Conservation (phyloP, 176 grass and related monocot genomes). For the Paspalum notatum region DNA sequence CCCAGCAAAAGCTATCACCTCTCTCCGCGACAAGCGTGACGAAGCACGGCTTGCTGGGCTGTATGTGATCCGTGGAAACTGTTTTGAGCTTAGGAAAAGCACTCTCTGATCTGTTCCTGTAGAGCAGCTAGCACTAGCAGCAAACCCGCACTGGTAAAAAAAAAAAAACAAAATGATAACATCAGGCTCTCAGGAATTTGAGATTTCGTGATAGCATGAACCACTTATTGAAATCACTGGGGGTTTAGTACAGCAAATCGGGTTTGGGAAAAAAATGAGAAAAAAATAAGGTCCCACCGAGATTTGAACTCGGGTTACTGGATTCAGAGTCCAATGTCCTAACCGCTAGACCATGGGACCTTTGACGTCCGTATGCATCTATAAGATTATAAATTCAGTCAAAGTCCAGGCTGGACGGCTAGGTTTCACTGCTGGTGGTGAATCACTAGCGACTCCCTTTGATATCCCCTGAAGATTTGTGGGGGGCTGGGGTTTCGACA, state of each 20-base stretch:
- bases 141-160: slow-evolving; percentile 51
- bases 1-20: slow-evolving; percentile 54
- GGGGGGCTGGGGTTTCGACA: not conserved
- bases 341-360: slow-evolving; percentile 85
- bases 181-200: not conserved
- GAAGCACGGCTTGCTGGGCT: slow-evolving; percentile 33
- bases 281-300: slow-evolving; percentile 57
- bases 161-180: not conserved
- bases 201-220: not conserved
- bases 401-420: not conserved
- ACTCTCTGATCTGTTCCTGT: slow-evolving; percentile 42
- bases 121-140: slow-evolving; percentile 49
- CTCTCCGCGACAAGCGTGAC: slow-evolving; percentile 46
- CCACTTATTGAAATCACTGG: not conserved
- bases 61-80: slow-evolving; percentile 44
- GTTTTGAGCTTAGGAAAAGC: slow-evolving; percentile 45
- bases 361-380: accelerated
- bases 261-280: not conserved
- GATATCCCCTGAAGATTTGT: not conserved
- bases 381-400: accelerated
- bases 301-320: slow-evolving; percentile 87
- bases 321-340: slow-evolving; percentile 93
- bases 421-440: not conserved
- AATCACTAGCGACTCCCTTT: not conserved
- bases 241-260: not conserved